Conservation (phyloP, 129 eudicot species). For the Flaveria linearis region DNA sequence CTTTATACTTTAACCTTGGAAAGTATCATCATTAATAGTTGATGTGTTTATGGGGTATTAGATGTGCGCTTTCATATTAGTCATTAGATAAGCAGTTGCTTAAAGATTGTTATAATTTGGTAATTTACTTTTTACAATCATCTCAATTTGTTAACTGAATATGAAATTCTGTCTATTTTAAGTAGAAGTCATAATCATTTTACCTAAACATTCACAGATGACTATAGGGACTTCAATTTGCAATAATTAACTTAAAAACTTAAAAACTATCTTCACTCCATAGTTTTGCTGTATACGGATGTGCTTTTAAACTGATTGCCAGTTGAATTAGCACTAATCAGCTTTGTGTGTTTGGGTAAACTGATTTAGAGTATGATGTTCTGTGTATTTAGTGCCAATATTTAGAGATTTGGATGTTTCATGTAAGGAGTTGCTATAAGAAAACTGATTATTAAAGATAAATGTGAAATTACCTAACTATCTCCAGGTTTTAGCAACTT, state of each 20-base stretch:
- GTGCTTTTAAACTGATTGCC: neutral
- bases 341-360: neutral
- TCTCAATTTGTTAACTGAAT: neutral
- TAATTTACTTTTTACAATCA: neutral
- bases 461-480: neutral
- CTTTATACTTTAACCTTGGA: slow-evolving; percentile 11
- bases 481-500: neutral
- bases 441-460: neutral
- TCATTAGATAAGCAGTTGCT: neutral
- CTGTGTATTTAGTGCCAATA: neutral
- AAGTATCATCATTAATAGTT: slow-evolving; percentile 12
- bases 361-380: neutral
- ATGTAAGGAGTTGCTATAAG: neutral
- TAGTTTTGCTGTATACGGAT: neutral
- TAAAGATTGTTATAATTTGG: neutral
- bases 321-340: neutral
- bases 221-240: neutral
- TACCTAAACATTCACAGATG: too few species aligned
- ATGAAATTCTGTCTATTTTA: too few species aligned
- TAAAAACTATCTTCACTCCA: neutral
- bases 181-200: too few species aligned
- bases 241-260: neutral
- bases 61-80: slow-evolving; percentile 3
- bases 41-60: neutral
- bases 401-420: neutral